Percentiles rank a stretch among this genome's conserved stretches.
These are phyloP conservation scores for Blumeriella jaapii DNA, from an alignment of 2,329 filamentous ascomycete species.

Conservation along the genomic window DNA sequence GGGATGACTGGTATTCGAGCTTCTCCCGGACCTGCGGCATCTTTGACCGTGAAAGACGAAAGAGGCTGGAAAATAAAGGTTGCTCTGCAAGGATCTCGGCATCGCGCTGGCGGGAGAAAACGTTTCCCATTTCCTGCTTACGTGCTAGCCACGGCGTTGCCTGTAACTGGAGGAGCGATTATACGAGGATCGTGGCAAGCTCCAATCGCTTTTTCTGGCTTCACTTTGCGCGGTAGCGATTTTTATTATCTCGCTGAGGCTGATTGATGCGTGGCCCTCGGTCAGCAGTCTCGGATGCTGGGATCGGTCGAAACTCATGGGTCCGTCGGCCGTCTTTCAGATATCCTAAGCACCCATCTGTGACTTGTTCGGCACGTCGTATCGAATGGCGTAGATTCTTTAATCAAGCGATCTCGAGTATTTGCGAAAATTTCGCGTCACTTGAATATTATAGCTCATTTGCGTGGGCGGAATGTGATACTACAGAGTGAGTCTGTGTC, in stretches of 20 bases:
- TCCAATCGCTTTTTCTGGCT: slow-evolving; percentile 16
- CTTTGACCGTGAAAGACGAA: slow-evolving; percentile 8
- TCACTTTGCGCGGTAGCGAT: slow-evolving; percentile 1
- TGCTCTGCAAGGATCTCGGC: slow-evolving; percentile 12
- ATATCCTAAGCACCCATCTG: slow-evolving; percentile 10
- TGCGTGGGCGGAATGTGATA: too few species aligned
- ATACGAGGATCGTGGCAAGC: slow-evolving; percentile 17
- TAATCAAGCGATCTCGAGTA: neutral
- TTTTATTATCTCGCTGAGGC: slow-evolving; percentile 11
- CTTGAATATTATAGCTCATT: too few species aligned
- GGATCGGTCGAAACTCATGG: slow-evolving; percentile 5
- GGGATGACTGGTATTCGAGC: neutral
- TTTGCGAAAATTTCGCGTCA: too few species aligned
- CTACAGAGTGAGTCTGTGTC: too few species aligned
- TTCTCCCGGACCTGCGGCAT: neutral
- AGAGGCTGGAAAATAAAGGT: slow-evolving; percentile 15
- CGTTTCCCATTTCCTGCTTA: slow-evolving; percentile 17
- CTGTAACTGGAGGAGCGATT: slow-evolving; percentile 19
- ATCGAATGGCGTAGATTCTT: neutral
- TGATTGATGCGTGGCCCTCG: slow-evolving; percentile 8
- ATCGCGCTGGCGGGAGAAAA: slow-evolving; percentile 15
- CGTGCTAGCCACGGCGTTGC: slow-evolving; percentile 17
- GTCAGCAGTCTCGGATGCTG: neutral
- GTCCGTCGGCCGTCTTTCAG: slow-evolving; percentile 10
- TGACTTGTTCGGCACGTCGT: neutral